A percentile compares a stretch with the other conserved stretches of the same genome.
These are phyloP conservation scores for Ustilago crameri DNA, from an alignment of 1,284 basidiomycete species.

Conservation along the genomic window DNA sequence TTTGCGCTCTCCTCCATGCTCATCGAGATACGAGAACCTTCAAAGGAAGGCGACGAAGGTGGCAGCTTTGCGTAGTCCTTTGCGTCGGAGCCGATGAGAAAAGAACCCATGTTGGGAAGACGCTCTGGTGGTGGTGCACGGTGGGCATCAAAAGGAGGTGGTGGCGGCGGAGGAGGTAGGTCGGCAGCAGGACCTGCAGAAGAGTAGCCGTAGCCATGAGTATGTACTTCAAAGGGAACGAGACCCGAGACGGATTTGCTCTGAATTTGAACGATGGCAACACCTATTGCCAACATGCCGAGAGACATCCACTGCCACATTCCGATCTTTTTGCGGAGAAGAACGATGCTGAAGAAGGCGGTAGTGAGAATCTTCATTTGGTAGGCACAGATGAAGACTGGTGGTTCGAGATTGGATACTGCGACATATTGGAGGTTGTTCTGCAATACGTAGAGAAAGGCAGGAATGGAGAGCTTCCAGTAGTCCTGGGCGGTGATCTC, in stretches of 20 bases:
- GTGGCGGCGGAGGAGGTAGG: conserved; percentile 58
- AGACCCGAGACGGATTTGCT: conserved; percentile 50
- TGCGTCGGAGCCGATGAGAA: conserved; percentile 20
- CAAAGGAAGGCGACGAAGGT: conserved; percentile 48
- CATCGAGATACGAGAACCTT: conserved; percentile 43
- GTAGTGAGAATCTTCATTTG: conserved; percentile 86
- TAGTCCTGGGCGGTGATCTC: conserved; percentile 77
- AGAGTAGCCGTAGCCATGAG: conserved; percentile 43
- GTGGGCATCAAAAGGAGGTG: conserved; percentile 50
- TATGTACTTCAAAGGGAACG: conserved; percentile 45
- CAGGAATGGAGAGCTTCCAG: conserved; percentile 96
- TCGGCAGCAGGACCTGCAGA: conserved; percentile 40
- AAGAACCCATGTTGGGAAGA: conserved; percentile 34
- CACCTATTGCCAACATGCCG: conserved; percentile 85
- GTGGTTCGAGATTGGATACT: conserved; percentile 88
- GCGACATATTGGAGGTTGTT: conserved; percentile 97
- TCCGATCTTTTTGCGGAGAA: conserved; percentile 83
- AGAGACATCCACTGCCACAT: conserved; percentile 84
- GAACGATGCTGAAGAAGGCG: conserved; percentile 88
- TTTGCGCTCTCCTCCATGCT: conserved; percentile 51
- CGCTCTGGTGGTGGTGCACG: conserved; percentile 60
- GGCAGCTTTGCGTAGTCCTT: conserved; percentile 34
- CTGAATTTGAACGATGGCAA: conserved; percentile 87
- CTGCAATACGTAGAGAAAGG: conserved; percentile 86
- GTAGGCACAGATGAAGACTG: conserved; percentile 82